phyloP scores from a whole-genome alignment of 2,329 filamentous ascomycete species.

The Fusarium praegraminearum region DNA sequence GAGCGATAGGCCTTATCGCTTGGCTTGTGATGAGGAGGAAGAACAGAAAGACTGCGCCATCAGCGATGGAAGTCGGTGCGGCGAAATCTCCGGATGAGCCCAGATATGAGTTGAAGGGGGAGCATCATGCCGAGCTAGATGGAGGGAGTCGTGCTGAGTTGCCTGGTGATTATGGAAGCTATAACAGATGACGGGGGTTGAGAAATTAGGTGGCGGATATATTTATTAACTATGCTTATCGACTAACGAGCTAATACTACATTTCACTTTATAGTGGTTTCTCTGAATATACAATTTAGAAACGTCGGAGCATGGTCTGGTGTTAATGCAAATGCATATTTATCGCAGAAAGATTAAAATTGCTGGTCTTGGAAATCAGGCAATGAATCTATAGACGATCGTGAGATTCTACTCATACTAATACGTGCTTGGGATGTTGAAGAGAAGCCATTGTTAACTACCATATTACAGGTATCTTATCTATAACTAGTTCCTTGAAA shows the following conservation, averaged over 20 bases:
- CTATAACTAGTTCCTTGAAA: too few species aligned
- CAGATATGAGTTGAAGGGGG: background rate
- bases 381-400: too few species aligned
- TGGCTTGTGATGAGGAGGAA: slow-evolving; percentile 1
- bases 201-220: fast-evolving
- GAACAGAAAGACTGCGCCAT: background rate
- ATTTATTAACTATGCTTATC: background rate
- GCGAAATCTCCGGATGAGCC: background rate
- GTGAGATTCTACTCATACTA: too few species aligned
- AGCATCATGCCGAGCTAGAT: background rate
- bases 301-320: fast-evolving
- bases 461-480: too few species aligned
- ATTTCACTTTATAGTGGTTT: background rate
- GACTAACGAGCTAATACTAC: background rate
- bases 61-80: background rate
- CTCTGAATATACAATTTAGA: background rate
- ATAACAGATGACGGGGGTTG: background rate
- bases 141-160: background rate
- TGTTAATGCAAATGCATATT: background rate
- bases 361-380: fast-evolving
- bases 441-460: too few species aligned
- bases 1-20: background rate
- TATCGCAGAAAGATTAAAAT: fast-evolving
- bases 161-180: background rate
- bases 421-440: too few species aligned